Evolutionary conservation across 73 alveolate genomes (phyloP), one percentile per base, ranked within the genome.

Genomic region (Durusdinium trenchii): DNA sequence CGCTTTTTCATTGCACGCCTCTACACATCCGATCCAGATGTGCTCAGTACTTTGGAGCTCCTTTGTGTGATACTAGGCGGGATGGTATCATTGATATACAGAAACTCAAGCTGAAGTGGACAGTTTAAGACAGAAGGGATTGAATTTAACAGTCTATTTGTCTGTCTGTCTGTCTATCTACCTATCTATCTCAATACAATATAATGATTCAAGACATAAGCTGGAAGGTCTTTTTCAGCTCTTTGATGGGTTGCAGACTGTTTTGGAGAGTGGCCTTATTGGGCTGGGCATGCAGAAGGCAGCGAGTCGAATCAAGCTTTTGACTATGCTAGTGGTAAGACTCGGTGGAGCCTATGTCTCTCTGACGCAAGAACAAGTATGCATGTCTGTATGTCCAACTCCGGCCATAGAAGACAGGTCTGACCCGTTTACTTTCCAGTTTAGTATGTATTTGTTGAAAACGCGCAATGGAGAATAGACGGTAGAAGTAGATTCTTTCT

Each of bases 231-330:
- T 64, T 46, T 89, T 89, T 71, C 96, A 89, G 86, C 86, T 89
- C 96, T 89, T 89, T 48, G 96, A 89, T 71, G 96, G 86, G 52
- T 10, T 89, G 46, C 96, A 89, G 46, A 89, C 96, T 5, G 96
- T 89, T 35, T 40, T 89, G 71, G 96, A 89, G 78, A 47, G 54
- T 7, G 96, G 86, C 0, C 78, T 86, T 6, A 64, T 35, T 71
- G 96, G 71, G 5, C 82, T 89, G 30, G 78, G 64, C 64, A 28
- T 45, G 62, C 78, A 86, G 50, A 10, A 83, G 45, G 67, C 62
- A 0, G 50, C 86, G 7, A 62, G 67, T n/a, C 46, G 82, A 38
- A 69, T 89, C 28, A 89, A 89, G 52, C 54, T 89, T 85, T 35
- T 61, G 73, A 62, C 96, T 40, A 89, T 89, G 96, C 48, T 89